A percentile compares a stretch with the other conserved stretches of the same genome.
Evolutionary conservation across 345 rosid genomes (phyloP).

Genomic region (Aquilaria malaccensis): DNA sequence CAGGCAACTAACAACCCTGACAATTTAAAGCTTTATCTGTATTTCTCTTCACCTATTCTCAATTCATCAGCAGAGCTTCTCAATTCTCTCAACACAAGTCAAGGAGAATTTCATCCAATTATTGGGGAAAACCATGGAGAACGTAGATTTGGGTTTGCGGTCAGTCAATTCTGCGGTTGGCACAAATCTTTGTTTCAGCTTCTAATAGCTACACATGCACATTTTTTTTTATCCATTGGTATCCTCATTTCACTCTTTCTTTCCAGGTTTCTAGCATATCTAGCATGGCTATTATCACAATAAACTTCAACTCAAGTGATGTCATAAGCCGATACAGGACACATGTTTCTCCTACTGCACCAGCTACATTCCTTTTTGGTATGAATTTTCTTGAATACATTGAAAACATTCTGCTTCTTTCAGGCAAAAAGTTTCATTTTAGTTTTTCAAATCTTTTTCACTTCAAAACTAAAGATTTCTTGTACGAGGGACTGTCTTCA

Average conservation of each 20-base stretch:
- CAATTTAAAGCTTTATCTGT: constrained; percentile 60
- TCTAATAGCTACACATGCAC: neutral
- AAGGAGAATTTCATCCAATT: constrained; percentile 55
- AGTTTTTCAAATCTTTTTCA: no score
- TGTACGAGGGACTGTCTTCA: no score
- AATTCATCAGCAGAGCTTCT: constrained; percentile 64
- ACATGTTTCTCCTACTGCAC: constrained; percentile 62
- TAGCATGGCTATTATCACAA: constrained; percentile 42
- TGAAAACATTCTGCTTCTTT: no score
- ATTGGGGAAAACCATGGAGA: constrained; percentile 45
- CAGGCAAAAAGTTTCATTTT: no score
- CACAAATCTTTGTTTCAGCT: constrained; percentile 1
- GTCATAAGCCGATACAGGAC: constrained; percentile 72
- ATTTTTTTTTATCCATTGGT: neutral
- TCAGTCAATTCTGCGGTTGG: constrained; percentile 16
- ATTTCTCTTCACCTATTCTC: constrained; percentile 72
- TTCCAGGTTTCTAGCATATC: constrained; percentile 62
- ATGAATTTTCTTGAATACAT: constrained; percentile 1
- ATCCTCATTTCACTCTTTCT: constrained; percentile 8
- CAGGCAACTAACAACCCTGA: constrained; percentile 65
- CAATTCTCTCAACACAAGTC: constrained; percentile 39
- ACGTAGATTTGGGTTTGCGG: constrained; percentile 79
- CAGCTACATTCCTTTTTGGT: constrained; percentile 85
- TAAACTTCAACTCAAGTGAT: constrained; percentile 36
- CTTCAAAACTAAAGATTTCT: no score